Base-by-base conservation (phyloP, 192 early-diverging fungal genomes). In the Phlyctochytrium arcticum region DNA sequence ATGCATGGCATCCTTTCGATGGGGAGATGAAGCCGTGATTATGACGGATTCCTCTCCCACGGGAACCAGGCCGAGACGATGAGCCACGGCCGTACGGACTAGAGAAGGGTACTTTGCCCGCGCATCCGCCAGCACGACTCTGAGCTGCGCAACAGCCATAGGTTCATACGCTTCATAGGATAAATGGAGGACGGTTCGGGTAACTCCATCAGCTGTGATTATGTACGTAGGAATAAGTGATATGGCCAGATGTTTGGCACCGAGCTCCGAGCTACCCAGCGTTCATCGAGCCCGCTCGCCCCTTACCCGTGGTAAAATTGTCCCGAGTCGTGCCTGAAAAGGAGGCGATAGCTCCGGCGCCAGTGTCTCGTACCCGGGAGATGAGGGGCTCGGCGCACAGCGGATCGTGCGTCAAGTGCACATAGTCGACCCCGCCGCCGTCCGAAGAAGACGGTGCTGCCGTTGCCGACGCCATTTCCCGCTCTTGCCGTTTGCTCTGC, bases 321-420 rank as follows among this genome's bases (percentile, higher is more conserved):
- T 90, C 76, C 9, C 94, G 80, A 0, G 94, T 96, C 0, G 92
- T 96, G 10, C 94, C 94, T 17, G 84, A 81, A 72, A 96, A 96
- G 0, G 89, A 90, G 1, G 89, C 84, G 47, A 94, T 90, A 1
- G 94, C 94, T n/a, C 94, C 94, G 6, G 90, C 90, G 3, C 70
- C 69, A 54, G 84, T 81, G 70, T 79, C 80, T 15, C 85, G 74
- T 4, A 92, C 90, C 6, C 82, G 56, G n/a, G 81, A 65, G 47
- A 85, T 74, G 42, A 88, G 79, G 9, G 68, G 50, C 62, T 87
- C 82, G 26, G 88, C 76, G 37, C 75, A 77, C 17, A 88, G 74
- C 21, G 67, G 69, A 33, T 88, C 88, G 5, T 70, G 1, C 0
- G 81, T 82, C 34, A 90, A 75, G 67, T 80, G 71, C 31, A 84